phyloP scores from a whole-genome alignment of 305 asterid species.

The Solanum chacoense region DNA sequence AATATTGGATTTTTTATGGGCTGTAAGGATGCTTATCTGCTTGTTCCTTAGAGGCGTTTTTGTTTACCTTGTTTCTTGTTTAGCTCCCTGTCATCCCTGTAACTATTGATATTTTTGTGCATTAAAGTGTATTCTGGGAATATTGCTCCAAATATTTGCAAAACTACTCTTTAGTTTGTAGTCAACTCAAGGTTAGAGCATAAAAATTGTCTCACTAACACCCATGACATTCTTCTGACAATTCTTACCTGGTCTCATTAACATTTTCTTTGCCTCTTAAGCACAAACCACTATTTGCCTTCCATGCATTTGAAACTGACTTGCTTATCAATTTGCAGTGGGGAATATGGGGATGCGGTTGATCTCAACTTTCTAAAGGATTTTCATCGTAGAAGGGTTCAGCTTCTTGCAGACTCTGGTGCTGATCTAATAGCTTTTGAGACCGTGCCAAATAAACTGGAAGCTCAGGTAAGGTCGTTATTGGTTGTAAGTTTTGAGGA shows the following conservation, averaged over 20 bases:
- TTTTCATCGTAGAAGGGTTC: constrained; percentile 82
- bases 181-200: neutral
- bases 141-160: neutral
- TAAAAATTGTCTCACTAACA: neutral
- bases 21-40: neutral
- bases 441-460: constrained; percentile 88
- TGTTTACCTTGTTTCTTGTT: neutral
- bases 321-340: constrained; percentile 33
- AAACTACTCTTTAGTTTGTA: neutral
- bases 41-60: neutral
- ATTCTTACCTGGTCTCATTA: neutral
- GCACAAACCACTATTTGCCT: neutral
- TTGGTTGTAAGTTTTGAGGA: neutral
- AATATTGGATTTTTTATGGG: neutral
- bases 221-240: neutral
- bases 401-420: constrained; percentile 81
- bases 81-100: neutral
- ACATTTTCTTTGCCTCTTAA: neutral
- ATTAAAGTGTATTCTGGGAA: neutral
- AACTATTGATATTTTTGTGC: neutral
- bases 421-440: constrained; percentile 93
- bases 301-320: neutral
- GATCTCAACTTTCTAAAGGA: constrained; percentile 62
- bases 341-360: constrained; percentile 75
- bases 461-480: constrained; percentile 60